Base-by-base conservation (phyloP, 1,284 basidiomycete genomes). In the Bondarzewia mesenterica region DNA sequence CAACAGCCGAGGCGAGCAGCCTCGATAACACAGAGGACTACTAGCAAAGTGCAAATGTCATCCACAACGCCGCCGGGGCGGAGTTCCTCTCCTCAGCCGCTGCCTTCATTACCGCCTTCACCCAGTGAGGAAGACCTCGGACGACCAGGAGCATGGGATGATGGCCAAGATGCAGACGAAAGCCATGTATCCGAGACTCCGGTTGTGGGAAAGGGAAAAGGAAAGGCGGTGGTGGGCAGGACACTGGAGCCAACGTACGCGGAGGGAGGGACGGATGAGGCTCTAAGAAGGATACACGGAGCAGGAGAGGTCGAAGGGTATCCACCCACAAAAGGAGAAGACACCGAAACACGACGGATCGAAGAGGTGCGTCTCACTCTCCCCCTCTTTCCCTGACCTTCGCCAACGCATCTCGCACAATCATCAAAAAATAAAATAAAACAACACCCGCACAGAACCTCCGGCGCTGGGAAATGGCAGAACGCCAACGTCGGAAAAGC, bases 401-500 rank as follows among this genome's bases (percentile, higher is more conserved):
- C 42, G 22, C 22, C 45, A 36, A 50, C 48, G 27, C 44, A 26
- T n/a, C 5, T 26, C 42, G 56, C 29, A n/a, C 29, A 10, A n/a
- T 32, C 29, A n/a, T n/a, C n/a, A n/a, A n/a, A n/a, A n/a, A n/a
- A n/a, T n/a, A n/a, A n/a, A n/a, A n/a, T n/a, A n/a, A n/a, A n/a
- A n/a, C n/a, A n/a, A 27, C 44, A 7, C 12, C 39, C 21, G n/a
- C 26, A 36, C 37, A 89, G 86, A 89, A 78, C 52, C 69, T 89
- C 18, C 72, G 74, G 51, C 74, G 74, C 37, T 89, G 85, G 87
- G 86, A 89, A 54, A 63, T 77, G 40, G 76, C 76, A 29, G 86
- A 89, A 60, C 75, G 82, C 27, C 77, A 79, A 57, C 74, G 83
- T 52, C 75, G 84, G 64, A 83, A 77, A 63, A 68, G 71, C n/a